phyloP scores from a whole-genome alignment of 768 basidiomycete species.

The Boletus subparvulus region DNA sequence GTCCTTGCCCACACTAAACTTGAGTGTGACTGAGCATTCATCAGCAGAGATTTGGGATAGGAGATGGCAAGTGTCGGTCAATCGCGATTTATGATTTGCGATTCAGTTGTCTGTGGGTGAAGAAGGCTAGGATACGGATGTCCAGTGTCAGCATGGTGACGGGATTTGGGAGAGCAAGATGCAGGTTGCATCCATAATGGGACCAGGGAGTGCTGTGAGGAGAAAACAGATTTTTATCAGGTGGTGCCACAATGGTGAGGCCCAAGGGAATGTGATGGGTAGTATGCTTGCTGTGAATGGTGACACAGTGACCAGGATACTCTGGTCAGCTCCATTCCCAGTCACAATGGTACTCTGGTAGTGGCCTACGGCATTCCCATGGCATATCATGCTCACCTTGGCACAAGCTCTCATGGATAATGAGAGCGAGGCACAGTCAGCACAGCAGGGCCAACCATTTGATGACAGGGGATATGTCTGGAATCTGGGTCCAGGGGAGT shows the following conservation, averaged over 20 bases:
- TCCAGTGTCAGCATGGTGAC: too few species aligned
- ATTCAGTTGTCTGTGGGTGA: too few species aligned
- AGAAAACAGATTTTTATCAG: too few species aligned
- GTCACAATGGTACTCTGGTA: conserved; percentile 45
- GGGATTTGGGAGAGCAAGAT: too few species aligned
- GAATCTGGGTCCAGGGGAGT: conserved; percentile 51
- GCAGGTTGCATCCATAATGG: too few species aligned
- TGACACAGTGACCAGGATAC: conserved; percentile 33
- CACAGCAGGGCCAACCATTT: conserved; percentile 52
- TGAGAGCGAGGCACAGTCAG: conserved; percentile 57
- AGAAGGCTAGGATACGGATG: too few species aligned
- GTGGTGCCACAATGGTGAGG: conserved; percentile 40
- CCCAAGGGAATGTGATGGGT: conserved; percentile 36
- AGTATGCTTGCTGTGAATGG: conserved; percentile 33
- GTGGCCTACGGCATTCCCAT: conserved; percentile 62
- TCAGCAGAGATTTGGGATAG: too few species aligned
- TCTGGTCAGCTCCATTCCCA: conserved; percentile 51
- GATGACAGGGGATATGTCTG: conserved; percentile 47
- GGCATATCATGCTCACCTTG: conserved; percentile 49
- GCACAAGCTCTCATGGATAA: conserved; percentile 50
- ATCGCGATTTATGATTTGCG: too few species aligned
- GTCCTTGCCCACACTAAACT: too few species aligned
- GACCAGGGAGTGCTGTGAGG: too few species aligned
- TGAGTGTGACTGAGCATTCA: too few species aligned
- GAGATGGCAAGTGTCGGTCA: too few species aligned